Conservation (phyloP, 2,329 filamentous ascomycete genomes). For the Rutstroemia sp. region DNA sequence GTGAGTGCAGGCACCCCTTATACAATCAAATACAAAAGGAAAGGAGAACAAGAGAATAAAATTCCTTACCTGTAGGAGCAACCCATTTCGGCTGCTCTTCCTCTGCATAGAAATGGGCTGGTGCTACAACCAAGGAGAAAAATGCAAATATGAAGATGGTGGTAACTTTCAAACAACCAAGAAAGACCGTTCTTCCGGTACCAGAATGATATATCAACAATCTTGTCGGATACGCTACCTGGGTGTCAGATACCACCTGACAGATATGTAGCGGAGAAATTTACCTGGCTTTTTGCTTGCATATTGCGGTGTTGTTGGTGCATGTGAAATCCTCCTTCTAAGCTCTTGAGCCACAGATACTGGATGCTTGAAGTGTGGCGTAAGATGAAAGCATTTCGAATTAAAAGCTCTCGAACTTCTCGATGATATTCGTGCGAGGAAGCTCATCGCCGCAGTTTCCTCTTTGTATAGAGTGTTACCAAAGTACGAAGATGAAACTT, state of each 20-base stretch:
- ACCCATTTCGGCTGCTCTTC: slow-evolving; percentile 26
- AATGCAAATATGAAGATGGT: slow-evolving; percentile 63
- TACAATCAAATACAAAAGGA: background rate
- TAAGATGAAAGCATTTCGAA: too few relatives aligned
- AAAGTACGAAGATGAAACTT: background rate
- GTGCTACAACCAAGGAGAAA: slow-evolving; percentile 57
- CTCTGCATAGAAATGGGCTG: slow-evolving; percentile 22
- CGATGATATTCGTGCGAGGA: background rate
- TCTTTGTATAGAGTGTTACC: background rate
- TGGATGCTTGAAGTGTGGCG: background rate
- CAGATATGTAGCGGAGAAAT: background rate
- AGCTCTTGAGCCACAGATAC: background rate
- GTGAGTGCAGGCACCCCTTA: too few relatives aligned
- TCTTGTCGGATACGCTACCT: slow-evolving; percentile 44
- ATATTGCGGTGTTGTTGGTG: slow-evolving; percentile 3
- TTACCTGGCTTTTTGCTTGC: slow-evolving; percentile 4
- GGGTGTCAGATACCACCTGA: background rate
- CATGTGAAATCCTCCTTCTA: background rate
- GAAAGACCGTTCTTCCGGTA: slow-evolving; percentile 55
- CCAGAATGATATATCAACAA: slow-evolving; percentile 72
- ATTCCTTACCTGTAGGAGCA: slow-evolving; percentile 19
- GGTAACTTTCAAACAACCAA: slow-evolving; percentile 64
- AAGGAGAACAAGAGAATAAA: background rate
- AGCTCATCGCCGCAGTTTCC: background rate
- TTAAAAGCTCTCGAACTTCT: background rate